A percentile compares a stretch with the other conserved stretches of the same genome.
Conservation (phyloP, 169 alveolate species). For the Cryptosporidium baileyi region DNA sequence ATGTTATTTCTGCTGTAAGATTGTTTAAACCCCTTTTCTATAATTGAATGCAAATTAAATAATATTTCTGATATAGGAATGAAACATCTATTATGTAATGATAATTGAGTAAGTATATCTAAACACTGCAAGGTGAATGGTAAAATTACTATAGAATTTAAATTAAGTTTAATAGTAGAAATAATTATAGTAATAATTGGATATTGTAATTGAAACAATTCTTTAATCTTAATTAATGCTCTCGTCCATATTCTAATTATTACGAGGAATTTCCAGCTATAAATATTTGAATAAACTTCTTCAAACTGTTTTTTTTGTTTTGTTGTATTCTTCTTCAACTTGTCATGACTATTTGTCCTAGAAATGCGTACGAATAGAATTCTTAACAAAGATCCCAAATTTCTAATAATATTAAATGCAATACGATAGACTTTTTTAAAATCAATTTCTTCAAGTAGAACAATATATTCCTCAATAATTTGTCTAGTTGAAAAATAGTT, state of each 20-base stretch:
- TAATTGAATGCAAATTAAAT: slow-evolving; percentile 10
- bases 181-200: slow-evolving; percentile 15
- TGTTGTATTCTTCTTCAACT: neutral
- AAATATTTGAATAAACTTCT: slow-evolving; percentile 7
- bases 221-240: neutral
- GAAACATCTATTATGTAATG: neutral
- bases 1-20: neutral
- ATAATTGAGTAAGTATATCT: slow-evolving; percentile 7
- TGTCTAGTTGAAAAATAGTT: slow-evolving; percentile 8
- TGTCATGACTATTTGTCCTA: neutral
- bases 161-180: slow-evolving; percentile 3
- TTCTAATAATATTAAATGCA: slow-evolving; percentile 30
- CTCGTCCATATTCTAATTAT: slow-evolving; percentile 26
- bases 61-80: slow-evolving; percentile 26
- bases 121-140: slow-evolving; percentile 34
- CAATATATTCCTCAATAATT: neutral
- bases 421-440: slow-evolving; percentile 22
- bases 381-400: slow-evolving; percentile 35
- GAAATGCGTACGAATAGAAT: slow-evolving; percentile 32
- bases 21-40: slow-evolving; percentile 24
- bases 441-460: slow-evolving; percentile 2
- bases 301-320: slow-evolving; percentile 15
- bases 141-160: slow-evolving; percentile 14
- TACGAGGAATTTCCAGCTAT: slow-evolving; percentile 43
- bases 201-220: slow-evolving; percentile 49